Evolutionary conservation across 179 eudicot species (phyloP).

Genomic region (Drosera spatulata): DNA sequence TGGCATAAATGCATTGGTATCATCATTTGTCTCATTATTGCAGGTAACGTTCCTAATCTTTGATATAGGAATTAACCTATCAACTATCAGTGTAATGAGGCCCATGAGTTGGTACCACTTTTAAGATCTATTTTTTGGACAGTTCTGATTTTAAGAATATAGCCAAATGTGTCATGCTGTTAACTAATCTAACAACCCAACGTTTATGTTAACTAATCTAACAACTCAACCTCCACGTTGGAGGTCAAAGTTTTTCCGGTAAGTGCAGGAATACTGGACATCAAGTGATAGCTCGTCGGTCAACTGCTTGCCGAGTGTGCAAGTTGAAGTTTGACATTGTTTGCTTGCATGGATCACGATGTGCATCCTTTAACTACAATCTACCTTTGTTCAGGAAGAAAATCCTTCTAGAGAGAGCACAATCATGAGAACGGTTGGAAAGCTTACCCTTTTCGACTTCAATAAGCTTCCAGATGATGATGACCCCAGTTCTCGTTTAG

Average conservation of each 20-base stretch:
- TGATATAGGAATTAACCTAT: too few species aligned
- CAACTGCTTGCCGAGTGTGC: background rate
- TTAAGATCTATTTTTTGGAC: too few species aligned
- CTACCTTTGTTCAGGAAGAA: slow-evolving; percentile 45
- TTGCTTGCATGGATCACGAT: background rate
- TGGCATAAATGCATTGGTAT: slow-evolving; percentile 77
- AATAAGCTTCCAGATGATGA: slow-evolving; percentile 56
- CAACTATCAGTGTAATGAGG: too few species aligned
- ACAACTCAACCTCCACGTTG: too few species aligned
- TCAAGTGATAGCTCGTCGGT: too few species aligned
- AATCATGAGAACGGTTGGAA: slow-evolving; percentile 86
- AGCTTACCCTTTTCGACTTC: slow-evolving; percentile 84
- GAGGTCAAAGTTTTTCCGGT: too few species aligned
- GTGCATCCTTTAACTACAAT: background rate
- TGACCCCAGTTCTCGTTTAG: slow-evolving; percentile 37
- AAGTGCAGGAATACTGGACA: too few species aligned
- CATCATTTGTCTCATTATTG: slow-evolving; percentile 76
- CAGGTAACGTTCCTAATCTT: slow-evolving; percentile 37
- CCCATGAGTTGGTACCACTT: too few species aligned
- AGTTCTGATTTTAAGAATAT: too few species aligned
- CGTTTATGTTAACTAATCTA: too few species aligned
- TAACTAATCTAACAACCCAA: too few species aligned
- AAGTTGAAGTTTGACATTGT: background rate
- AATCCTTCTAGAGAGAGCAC: slow-evolving; percentile 93
- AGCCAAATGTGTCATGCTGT: too few species aligned